Evolutionary conservation across 2,329 filamentous ascomycete species (phyloP).

Genomic region (Aureobasidium namibiae): DNA sequence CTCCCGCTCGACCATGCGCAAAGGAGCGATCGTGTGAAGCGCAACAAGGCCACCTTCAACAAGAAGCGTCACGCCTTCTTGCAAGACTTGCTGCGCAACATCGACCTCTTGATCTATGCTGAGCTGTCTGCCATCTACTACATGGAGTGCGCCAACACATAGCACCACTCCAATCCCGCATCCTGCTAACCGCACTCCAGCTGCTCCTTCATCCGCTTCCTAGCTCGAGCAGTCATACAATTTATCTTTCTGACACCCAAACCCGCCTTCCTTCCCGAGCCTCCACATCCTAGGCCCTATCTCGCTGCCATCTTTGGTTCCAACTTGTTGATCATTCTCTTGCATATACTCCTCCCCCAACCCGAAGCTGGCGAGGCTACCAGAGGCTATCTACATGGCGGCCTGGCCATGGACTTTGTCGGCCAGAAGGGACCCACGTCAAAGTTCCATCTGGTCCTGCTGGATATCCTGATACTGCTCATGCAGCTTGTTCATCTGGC

Average conservation of each 20-base stretch:
- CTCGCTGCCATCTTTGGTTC: constrained; percentile 43
- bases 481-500: constrained; percentile 52
- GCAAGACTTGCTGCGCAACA: constrained; percentile 47
- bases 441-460: constrained; percentile 41
- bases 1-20: constrained; percentile 8
- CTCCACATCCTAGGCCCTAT: constrained; percentile 42
- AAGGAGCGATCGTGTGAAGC: constrained; percentile 20
- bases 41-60: constrained; percentile 28
- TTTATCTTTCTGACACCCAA: constrained; percentile 53
- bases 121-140: constrained; percentile 55
- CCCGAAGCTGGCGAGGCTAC: constrained; percentile 40
- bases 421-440: constrained; percentile 51
- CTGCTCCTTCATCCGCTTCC: constrained; percentile 51
- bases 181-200: constrained; percentile 26
- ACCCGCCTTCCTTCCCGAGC: constrained; percentile 42
- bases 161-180: not conserved
- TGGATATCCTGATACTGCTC: constrained; percentile 47
- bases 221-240: constrained; percentile 47
- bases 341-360: constrained; percentile 37
- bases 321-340: constrained; percentile 48
- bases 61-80: constrained; percentile 40
- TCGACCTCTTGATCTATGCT: constrained; percentile 54
- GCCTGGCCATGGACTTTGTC: constrained; percentile 57
- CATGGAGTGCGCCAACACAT: constrained; percentile 46
- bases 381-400: constrained; percentile 51